These are phyloP conservation scores for Sechiopsis laciniata DNA, from an alignment of 306 rosid species.

Conservation along the genomic window DNA sequence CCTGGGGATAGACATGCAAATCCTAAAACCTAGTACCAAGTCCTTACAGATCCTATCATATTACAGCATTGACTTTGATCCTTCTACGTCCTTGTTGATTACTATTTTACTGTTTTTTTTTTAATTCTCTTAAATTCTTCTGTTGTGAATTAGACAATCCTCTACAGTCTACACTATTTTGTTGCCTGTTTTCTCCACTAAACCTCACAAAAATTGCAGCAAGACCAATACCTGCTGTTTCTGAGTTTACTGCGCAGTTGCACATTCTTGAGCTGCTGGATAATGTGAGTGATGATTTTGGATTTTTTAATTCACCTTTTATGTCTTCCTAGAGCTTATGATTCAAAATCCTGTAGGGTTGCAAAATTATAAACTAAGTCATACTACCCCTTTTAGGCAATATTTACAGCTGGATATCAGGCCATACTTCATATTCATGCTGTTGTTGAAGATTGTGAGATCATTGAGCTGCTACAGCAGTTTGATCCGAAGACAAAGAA, in stretches of 20 bases:
- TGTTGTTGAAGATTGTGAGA: conserved; percentile 96
- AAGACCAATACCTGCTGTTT: conserved; percentile 55
- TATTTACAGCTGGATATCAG: conserved; percentile 98
- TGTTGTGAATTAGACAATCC: background rate
- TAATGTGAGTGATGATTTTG: conserved; percentile 39
- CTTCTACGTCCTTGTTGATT: background rate
- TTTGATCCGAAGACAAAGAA: conserved; percentile 86
- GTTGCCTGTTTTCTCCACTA: background rate
- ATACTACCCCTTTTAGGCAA: conserved; percentile 50
- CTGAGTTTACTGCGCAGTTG: conserved; percentile 78
- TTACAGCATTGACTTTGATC: background rate
- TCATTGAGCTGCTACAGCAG: conserved; percentile 80
- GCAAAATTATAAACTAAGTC: conserved; percentile 10
- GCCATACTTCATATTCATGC: conserved; percentile 92
- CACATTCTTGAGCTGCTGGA: conserved; percentile 85
- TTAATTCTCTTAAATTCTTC: background rate
- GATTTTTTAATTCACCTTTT: background rate
- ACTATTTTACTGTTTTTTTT: background rate
- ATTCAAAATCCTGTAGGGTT: background rate
- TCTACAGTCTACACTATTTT: background rate
- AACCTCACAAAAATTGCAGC: conserved; percentile 41
- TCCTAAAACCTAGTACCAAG: background rate
- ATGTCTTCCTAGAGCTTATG: background rate
- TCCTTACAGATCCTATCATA: background rate
- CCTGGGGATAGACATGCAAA: background rate